Conservation (phyloP, 371 early-diverging fungal species). For the Funneliformis caledonium region DNA sequence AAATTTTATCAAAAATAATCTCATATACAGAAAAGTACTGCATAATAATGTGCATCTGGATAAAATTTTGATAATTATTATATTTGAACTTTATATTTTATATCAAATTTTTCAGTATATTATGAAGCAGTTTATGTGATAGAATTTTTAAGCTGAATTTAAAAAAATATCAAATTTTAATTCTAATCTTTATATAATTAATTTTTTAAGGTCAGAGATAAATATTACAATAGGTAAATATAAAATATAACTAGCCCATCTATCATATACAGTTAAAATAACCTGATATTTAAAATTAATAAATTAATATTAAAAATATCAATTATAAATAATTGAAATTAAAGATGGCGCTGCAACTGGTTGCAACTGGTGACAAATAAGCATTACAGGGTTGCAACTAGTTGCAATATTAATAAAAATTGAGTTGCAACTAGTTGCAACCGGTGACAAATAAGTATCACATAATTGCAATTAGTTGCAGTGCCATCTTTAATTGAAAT, state of each 20-base stretch:
- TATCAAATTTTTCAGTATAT: not conserved
- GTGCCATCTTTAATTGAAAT: too few species aligned
- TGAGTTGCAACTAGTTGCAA: too few species aligned
- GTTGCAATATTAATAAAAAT: too few species aligned
- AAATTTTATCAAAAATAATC: not conserved
- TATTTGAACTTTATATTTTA: slow-evolving; percentile 2
- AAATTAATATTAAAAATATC: too few species aligned
- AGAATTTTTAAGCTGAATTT: not conserved
- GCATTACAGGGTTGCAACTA: too few species aligned
- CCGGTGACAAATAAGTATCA: too few species aligned
- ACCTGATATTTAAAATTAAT: too few species aligned
- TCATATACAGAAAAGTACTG: not conserved
- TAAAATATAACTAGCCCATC: not conserved
- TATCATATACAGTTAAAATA: not conserved
- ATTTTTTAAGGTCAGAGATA: not conserved
- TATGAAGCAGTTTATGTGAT: not conserved
- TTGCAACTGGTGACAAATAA: too few species aligned
- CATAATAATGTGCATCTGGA: not conserved
- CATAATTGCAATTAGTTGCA: too few species aligned
- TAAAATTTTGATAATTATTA: not conserved
- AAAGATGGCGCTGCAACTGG: too few species aligned
- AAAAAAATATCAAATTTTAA: not conserved
- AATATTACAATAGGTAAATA: slow-evolving; percentile 6
- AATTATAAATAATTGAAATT: too few species aligned
- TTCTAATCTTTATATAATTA: not conserved